Evolutionary conservation across 73 alveolate species (phyloP).

Genomic region (Stentor coeruleus): DNA sequence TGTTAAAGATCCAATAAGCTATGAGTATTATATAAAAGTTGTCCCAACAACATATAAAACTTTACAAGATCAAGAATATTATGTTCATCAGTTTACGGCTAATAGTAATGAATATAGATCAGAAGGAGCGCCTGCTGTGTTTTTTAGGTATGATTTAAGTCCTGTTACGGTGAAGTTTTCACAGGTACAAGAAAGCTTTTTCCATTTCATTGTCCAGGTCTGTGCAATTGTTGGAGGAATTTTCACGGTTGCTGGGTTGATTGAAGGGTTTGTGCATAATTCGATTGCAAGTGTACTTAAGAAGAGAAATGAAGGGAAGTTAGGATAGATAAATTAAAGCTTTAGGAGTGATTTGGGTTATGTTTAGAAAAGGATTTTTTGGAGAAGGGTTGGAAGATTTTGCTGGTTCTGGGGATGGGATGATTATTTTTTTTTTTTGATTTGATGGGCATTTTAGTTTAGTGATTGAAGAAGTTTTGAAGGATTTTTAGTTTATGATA

Average conservation of each 20-base stretch:
- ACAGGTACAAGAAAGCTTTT: not conserved
- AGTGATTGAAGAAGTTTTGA: too few species aligned
- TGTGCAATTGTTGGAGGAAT: not conserved
- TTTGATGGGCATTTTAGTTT: too few species aligned
- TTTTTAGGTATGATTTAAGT: not conserved
- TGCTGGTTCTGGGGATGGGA: too few species aligned
- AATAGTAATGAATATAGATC: not conserved
- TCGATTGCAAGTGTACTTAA: too few species aligned
- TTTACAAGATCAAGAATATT: not conserved
- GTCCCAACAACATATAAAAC: not conserved
- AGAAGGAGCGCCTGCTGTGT: not conserved
- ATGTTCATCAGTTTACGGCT: not conserved
- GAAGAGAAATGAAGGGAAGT: too few species aligned
- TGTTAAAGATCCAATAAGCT: not conserved
- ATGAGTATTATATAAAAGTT: conserved; percentile 9
- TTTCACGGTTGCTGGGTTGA: not conserved
- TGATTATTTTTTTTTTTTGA: too few species aligned
- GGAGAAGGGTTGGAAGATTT: too few species aligned
- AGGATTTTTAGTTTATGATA: too few species aligned
- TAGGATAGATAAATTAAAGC: too few species aligned
- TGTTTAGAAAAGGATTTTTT: too few species aligned
- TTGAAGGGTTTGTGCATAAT: too few species aligned
- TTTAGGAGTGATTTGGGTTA: too few species aligned
- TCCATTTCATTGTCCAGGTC: not conserved
- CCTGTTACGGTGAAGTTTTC: not conserved